These are phyloP conservation scores for Hypseocharis bilobata DNA, from an alignment of 441 rosid genomes.

Conservation along the genomic window DNA sequence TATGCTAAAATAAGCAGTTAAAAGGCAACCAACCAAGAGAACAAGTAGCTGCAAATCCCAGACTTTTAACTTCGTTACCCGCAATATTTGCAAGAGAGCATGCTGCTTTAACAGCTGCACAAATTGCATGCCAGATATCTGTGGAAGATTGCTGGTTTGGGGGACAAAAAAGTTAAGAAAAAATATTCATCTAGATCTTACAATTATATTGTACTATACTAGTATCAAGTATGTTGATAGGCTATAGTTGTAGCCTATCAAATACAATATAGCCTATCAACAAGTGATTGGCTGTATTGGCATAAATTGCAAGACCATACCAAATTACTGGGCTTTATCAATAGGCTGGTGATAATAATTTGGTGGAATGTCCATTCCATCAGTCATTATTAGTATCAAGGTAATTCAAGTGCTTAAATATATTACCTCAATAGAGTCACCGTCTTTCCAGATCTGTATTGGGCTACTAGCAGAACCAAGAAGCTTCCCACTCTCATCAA, in stretches of 20 bases:
- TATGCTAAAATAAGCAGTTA: not conserved
- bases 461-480: slow-evolving; percentile 63
- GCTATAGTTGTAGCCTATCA: too few relatives aligned
- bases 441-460: slow-evolving; percentile 82
- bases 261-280: too few relatives aligned
- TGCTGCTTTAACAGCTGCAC: slow-evolving; percentile 76
- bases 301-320: not conserved
- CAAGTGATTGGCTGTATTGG: not conserved
- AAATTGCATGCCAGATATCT: slow-evolving; percentile 87
- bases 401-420: not conserved
- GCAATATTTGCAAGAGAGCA: slow-evolving; percentile 59
- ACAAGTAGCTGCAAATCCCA: slow-evolving; percentile 90
- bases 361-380: too few relatives aligned
- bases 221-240: too few relatives aligned
- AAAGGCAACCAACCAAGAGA: slow-evolving; percentile 61
- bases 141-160: slow-evolving; percentile 84
- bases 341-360: too few relatives aligned
- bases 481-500: slow-evolving; percentile 70
- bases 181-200: not conserved
- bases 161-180: slow-evolving; percentile 5
- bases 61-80: slow-evolving; percentile 54
- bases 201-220: not conserved
- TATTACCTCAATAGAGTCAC: slow-evolving; percentile 69
- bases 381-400: too few relatives aligned
- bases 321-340: not conserved